phyloP scores from a whole-genome alignment of 805 yeast genomes.

The Yamadazyma philogaea region DNA sequence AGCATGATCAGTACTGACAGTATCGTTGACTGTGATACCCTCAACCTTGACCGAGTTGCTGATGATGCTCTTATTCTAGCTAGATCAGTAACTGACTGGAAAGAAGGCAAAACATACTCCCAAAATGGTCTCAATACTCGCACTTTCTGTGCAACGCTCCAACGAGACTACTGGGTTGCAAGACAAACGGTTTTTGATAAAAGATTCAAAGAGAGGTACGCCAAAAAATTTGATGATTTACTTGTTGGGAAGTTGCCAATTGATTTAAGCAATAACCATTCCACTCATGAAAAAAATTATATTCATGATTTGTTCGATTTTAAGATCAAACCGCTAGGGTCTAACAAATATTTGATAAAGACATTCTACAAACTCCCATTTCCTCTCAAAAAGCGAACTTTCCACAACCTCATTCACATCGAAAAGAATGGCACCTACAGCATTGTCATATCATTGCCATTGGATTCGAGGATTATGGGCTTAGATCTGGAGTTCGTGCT shows the following conservation, averaged over 20 bases:
- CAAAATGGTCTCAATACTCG: constrained; percentile 2
- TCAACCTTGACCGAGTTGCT: no score
- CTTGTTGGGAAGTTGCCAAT: constrained; percentile 15
- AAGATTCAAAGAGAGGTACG: constrained; percentile 5
- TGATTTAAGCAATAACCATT: constrained; percentile 20
- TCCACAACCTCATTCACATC: constrained; percentile 35
- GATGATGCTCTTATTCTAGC: neutral
- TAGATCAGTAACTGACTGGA: constrained; percentile 7
- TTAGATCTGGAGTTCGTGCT: constrained; percentile 19
- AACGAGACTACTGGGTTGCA: constrained; percentile 17
- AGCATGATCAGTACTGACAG: no score
- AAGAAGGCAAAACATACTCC: constrained; percentile 5
- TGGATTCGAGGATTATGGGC: constrained; percentile 24
- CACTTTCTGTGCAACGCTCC: constrained; percentile 2
- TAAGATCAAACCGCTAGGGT: constrained; percentile 17
- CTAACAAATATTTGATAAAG: constrained; percentile 28
- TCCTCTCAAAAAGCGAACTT: constrained; percentile 34
- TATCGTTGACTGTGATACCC: no score
- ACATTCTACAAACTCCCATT: constrained; percentile 34
- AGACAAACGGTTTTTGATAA: constrained; percentile 12
- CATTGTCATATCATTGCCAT: constrained; percentile 31
- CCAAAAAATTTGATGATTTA: constrained; percentile 12
- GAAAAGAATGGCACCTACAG: constrained; percentile 19
- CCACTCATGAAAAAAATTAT: constrained; percentile 35
- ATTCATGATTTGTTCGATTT: constrained; percentile 31